Evolutionary conservation across 805 yeast species (phyloP).

Genomic region (Barnettozyma botsteinii): DNA sequence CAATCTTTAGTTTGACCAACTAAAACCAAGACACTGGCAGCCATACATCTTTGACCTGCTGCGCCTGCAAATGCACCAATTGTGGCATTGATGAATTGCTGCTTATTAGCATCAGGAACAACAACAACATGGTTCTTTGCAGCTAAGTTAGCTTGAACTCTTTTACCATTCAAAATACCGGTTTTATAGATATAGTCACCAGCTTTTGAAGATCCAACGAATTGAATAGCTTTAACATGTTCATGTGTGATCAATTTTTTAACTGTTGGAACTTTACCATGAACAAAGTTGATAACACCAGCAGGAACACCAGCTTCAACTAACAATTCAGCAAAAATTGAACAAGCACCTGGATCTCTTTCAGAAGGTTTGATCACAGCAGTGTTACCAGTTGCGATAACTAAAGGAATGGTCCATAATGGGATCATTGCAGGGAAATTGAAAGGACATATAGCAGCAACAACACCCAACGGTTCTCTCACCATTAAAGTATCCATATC

Average conservation of each 20-base stretch:
- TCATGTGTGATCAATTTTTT: conserved; percentile 65
- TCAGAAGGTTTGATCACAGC: conserved; percentile 66
- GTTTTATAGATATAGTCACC: conserved; percentile 66
- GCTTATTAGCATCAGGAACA: conserved; percentile 65
- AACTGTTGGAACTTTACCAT: conserved; percentile 68
- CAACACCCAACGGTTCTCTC: conserved; percentile 68
- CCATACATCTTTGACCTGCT: conserved; percentile 84
- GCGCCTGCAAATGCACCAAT: conserved; percentile 80
- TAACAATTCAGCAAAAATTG: conserved; percentile 63
- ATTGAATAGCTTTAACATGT: conserved; percentile 64
- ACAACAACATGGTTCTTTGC: conserved; percentile 73
- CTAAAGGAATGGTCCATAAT: conserved; percentile 49
- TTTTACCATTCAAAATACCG: conserved; percentile 64
- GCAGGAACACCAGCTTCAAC: conserved; percentile 69
- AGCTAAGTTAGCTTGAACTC: conserved; percentile 73
- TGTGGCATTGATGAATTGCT: conserved; percentile 56
- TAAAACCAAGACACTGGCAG: conserved; percentile 64
- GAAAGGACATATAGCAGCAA: conserved; percentile 77
- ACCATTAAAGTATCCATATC: conserved; percentile 74
- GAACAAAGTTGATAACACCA: conserved; percentile 65
- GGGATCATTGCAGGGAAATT: conserved; percentile 82
- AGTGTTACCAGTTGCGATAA: conserved; percentile 63
- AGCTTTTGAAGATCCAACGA: conserved; percentile 72
- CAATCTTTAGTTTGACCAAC: conserved; percentile 60
- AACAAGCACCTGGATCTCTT: conserved; percentile 73